phyloP scores from a whole-genome alignment of 495 filamentous ascomycete genomes.

The Elasticomyces elasticus region DNA sequence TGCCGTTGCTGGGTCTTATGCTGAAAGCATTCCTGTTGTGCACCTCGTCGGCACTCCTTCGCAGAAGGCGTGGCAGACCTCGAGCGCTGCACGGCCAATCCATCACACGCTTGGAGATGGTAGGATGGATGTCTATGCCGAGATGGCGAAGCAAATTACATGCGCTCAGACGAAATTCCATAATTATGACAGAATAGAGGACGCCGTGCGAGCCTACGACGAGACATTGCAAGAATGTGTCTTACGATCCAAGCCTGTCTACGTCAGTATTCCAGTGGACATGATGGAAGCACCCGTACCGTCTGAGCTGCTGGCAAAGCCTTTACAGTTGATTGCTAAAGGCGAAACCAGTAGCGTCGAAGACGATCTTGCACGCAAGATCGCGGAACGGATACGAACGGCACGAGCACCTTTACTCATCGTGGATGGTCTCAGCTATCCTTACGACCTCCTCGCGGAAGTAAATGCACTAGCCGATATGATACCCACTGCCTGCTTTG shows the following conservation, averaged over 20 bases:
- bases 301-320: slow-evolving; percentile 55
- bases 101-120: slow-evolving; percentile 94
- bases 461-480: neutral
- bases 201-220: slow-evolving; percentile 52
- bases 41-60: slow-evolving; percentile 68
- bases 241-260: slow-evolving; percentile 46
- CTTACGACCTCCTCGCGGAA: slow-evolving; percentile 3
- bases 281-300: slow-evolving; percentile 73
- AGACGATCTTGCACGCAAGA: slow-evolving; percentile 71
- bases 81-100: slow-evolving; percentile 55
- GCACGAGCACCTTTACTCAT: slow-evolving; percentile 73
- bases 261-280: slow-evolving; percentile 78
- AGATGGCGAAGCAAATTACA: slow-evolving; percentile 66
- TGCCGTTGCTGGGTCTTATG: slow-evolving; percentile 58
- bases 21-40: slow-evolving; percentile 66
- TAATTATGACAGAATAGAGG: slow-evolving; percentile 55
- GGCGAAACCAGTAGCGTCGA: slow-evolving; percentile 63
- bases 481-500: neutral
- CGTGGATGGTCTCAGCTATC: slow-evolving; percentile 51
- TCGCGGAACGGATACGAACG: slow-evolving; percentile 64
- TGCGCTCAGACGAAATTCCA: slow-evolving; percentile 59
- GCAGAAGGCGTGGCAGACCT: slow-evolving; percentile 11
- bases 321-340: slow-evolving; percentile 56
- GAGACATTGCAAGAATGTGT: slow-evolving; percentile 70
- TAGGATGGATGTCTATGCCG: slow-evolving; percentile 73